These are phyloP conservation scores for Fusarium palustre DNA, from an alignment of 2,329 filamentous ascomycete genomes.

Conservation along the genomic window DNA sequence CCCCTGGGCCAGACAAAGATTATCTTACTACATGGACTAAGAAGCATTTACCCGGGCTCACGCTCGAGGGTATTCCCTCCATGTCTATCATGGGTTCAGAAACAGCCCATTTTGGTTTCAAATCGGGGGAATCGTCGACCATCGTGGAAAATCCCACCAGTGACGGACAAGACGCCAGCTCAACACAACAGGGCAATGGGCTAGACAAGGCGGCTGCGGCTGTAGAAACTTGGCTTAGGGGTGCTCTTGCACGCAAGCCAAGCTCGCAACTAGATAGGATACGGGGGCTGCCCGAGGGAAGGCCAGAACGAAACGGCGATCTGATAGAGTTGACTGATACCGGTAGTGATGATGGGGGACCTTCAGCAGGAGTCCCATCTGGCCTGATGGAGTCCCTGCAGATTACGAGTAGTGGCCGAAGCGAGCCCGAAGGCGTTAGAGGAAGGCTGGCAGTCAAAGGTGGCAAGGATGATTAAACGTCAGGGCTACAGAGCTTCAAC, in stretches of 20 bases:
- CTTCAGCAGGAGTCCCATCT: conserved; percentile 39
- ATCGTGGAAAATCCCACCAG: conserved; percentile 66
- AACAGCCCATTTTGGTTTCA: conserved; percentile 68
- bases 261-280: conserved; percentile 62
- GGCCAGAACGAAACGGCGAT: conserved; percentile 62
- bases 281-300: conserved; percentile 53
- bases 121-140: conserved; percentile 50
- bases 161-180: conserved; percentile 58
- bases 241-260: conserved; percentile 76
- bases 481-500: neutral
- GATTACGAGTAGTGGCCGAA: conserved; percentile 52
- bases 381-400: conserved; percentile 50
- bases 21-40: conserved; percentile 85
- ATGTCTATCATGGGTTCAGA: conserved; percentile 74
- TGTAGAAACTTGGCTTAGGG: conserved; percentile 90
- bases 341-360: conserved; percentile 65
- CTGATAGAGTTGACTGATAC: conserved; percentile 78
- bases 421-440: conserved; percentile 54
- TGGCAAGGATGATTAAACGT: conserved; percentile 32
- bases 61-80: conserved; percentile 74
- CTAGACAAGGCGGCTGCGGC: conserved; percentile 88
- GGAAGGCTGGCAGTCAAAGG: conserved; percentile 56
- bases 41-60: conserved; percentile 83
- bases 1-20: conserved; percentile 86
- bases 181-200: conserved; percentile 62